Conservation (phyloP, 2,329 filamentous ascomycete species). For the Trichoderma sp. region DNA sequence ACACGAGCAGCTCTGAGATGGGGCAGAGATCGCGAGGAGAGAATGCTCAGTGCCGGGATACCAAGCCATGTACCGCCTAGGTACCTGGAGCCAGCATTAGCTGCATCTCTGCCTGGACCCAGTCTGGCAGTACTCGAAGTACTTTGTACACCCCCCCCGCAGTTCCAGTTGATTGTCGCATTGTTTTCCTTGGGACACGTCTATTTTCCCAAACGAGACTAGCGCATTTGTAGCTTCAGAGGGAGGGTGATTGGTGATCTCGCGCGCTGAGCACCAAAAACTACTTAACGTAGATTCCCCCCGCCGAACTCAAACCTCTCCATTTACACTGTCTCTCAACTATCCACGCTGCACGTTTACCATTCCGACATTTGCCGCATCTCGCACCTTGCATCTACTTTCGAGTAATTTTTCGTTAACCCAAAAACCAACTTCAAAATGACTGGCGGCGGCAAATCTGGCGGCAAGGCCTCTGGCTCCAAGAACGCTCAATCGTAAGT, state of each 20-base stretch:
- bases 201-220: constrained; percentile 32
- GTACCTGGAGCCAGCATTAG: constrained; percentile 15
- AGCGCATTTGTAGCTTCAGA: neutral
- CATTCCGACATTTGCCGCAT: constrained; percentile 27
- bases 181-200: constrained; percentile 30
- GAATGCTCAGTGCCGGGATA: neutral
- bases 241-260: constrained; percentile 50
- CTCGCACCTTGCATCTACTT: constrained; percentile 3
- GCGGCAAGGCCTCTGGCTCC: constrained; percentile 97
- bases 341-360: constrained; percentile 38
- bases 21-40: constrained; percentile 4
- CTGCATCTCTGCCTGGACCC: constrained; percentile 1
- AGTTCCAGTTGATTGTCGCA: neutral
- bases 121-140: neutral
- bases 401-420: constrained; percentile 18
- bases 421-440: constrained; percentile 16
- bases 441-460: constrained; percentile 88
- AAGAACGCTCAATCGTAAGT: constrained; percentile 99
- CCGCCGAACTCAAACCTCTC: constrained; percentile 40
- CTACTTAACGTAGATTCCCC: constrained; percentile 53
- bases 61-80: neutral
- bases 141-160: constrained; percentile 1
- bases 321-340: constrained; percentile 34
- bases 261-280: constrained; percentile 48
- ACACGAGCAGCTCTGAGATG: neutral